Percentiles rank a stretch among this genome's conserved stretches.
These are phyloP conservation scores for Yamadazyma siamensis DNA, from an alignment of 1,139 yeast genomes.

Conservation along the genomic window DNA sequence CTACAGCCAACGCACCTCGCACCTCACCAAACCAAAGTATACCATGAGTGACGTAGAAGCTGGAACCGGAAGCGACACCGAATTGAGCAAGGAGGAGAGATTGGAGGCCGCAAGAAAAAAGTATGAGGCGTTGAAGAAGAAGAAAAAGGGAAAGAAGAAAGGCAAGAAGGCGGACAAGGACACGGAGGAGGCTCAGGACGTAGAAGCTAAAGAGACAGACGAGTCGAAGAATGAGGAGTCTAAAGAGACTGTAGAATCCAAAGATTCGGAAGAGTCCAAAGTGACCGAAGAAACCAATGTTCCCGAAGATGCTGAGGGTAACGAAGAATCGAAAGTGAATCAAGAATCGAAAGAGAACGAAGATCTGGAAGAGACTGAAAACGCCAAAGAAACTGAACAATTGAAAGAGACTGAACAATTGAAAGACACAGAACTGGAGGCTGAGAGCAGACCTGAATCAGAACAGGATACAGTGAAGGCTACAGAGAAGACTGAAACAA, in stretches of 20 bases:
- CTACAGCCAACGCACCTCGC: too few species aligned
- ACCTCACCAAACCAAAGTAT: too few species aligned
- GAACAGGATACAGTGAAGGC: conserved; percentile 2
- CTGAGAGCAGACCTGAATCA: conserved; percentile 4
- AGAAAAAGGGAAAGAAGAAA: conserved; percentile 45
- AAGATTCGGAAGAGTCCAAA: conserved; percentile 1
- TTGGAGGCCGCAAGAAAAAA: conserved; percentile 64
- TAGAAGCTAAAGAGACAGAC: conserved; percentile 1
- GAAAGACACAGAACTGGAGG: conserved; percentile 2
- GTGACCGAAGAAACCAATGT: not conserved
- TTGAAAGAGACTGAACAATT: not conserved
- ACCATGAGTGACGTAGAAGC: not conserved
- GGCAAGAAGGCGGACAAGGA: conserved; percentile 10
- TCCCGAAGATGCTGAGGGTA: conserved; percentile 5
- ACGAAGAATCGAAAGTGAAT: conserved; percentile 4
- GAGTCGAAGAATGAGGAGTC: conserved; percentile 2
- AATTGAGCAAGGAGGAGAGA: conserved; percentile 49
- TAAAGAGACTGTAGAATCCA: conserved; percentile 1
- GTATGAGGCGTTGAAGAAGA: conserved; percentile 62
- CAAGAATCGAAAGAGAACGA: not conserved
- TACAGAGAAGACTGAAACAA: not conserved
- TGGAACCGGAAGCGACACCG: conserved; percentile 13
- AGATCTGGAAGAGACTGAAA: conserved; percentile 4
- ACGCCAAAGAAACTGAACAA: conserved; percentile 2
- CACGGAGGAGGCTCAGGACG: conserved; percentile 27